Conservation (phyloP, 768 basidiomycete species). For the Dictyophora rubrovolvata region DNA sequence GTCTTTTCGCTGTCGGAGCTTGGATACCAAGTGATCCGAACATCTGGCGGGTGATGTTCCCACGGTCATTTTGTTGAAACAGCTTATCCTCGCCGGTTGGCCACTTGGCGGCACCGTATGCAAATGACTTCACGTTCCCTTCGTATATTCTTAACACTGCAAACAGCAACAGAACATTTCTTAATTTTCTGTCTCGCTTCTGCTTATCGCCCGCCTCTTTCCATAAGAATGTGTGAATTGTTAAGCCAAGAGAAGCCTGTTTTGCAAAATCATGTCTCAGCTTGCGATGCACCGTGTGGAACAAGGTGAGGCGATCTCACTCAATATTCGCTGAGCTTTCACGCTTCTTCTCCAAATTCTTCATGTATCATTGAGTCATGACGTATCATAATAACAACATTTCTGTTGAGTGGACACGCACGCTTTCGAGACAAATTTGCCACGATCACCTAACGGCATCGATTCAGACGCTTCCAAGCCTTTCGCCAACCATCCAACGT, state of each 20-base stretch:
- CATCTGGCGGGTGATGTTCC: neutral
- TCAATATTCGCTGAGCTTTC: neutral
- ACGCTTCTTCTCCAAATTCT: neutral
- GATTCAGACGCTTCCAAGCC: too few species aligned
- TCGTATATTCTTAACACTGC: neutral
- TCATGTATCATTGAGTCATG: neutral
- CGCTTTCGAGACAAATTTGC: too few species aligned
- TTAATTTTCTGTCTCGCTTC: neutral
- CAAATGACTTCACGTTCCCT: neutral
- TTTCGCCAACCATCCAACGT: too few species aligned
- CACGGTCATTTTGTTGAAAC: neutral
- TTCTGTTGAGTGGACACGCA: too few species aligned
- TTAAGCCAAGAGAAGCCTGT: neutral
- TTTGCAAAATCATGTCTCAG: neutral
- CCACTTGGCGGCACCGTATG: too few species aligned
- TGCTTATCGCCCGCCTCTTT: neutral
- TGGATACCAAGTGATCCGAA: neutral
- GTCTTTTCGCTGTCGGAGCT: slow-evolving; percentile 5
- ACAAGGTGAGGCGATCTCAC: neutral
- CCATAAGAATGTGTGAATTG: neutral
- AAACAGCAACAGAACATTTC: neutral
- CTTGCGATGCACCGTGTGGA: neutral
- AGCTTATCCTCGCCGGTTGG: too few species aligned
- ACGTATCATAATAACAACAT: too few species aligned
- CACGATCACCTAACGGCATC: too few species aligned